Conservation (phyloP, 2,329 filamentous ascomycete genomes). For the Cryphonectria radicalis region DNA sequence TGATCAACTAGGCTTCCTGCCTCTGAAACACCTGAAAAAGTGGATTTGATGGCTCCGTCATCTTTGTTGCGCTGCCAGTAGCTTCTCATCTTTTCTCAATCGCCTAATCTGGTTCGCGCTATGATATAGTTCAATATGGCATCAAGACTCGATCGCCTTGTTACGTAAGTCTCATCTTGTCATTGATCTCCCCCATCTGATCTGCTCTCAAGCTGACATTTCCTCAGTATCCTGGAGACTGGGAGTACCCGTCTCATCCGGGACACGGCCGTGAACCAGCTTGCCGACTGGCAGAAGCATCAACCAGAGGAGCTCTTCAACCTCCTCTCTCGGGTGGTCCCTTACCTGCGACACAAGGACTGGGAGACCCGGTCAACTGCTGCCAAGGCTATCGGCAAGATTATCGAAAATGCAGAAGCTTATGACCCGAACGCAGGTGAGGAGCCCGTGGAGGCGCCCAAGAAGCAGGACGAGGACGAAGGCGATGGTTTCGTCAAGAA, state of each 20-base stretch:
- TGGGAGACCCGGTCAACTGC: conserved; percentile 97
- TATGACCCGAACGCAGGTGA: conserved; percentile 89
- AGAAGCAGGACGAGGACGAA: conserved; percentile 50
- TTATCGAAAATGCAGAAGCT: conserved; percentile 82
- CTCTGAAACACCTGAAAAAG: conserved; percentile 10
- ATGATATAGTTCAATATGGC: conserved; percentile 55
- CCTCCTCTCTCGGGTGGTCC: conserved; percentile 88
- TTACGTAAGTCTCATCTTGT: conserved; percentile 69
- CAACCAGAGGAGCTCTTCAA: conserved; percentile 98
- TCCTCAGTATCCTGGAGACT: conserved; percentile 83
- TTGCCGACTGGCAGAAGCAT: conserved; percentile 97
- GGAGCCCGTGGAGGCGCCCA: conserved; percentile 40
- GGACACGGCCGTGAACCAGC: conserved; percentile 94
- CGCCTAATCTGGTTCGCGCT: conserved; percentile 14
- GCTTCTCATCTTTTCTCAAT: conserved; percentile 12
- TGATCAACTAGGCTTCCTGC: not conserved
- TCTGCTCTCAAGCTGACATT: conserved; percentile 23
- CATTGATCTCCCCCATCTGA: not conserved
- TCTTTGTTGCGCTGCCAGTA: conserved; percentile 24
- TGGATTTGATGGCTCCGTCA: conserved; percentile 28
- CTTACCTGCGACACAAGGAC: conserved; percentile 90
- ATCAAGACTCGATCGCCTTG: conserved; percentile 78
- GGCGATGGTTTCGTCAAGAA: conserved; percentile 51
- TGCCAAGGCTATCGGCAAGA: conserved; percentile 91
- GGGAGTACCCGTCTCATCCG: conserved; percentile 95